Conservation (phyloP, 805 yeast species). For the Isabelozyma rhagii region DNA sequence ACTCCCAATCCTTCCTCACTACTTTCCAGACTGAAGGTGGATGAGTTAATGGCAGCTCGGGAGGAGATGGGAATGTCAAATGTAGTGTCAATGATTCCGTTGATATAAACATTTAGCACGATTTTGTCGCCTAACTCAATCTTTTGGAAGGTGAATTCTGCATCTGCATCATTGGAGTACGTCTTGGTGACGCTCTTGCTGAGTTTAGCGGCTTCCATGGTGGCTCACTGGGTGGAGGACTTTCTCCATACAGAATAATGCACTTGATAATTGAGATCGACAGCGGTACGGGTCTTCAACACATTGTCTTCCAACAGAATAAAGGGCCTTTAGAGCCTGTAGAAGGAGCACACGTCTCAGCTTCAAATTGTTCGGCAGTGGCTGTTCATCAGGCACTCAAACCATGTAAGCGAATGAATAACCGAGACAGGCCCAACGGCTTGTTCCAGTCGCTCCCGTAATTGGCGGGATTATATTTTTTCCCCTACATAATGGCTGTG, state of each 20-base stretch:
- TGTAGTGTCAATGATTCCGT: constrained; percentile 51
- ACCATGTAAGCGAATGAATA: no score
- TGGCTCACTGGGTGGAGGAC: neutral
- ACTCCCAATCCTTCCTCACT: constrained; percentile 25
- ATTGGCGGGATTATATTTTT: neutral
- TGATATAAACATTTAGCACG: constrained; percentile 34
- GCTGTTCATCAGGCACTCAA: no score
- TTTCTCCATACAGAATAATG: neutral
- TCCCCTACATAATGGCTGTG: neutral
- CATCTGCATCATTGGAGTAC: neutral
- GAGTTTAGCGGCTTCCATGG: neutral
- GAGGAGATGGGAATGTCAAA: constrained; percentile 38
- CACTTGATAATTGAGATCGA: neutral
- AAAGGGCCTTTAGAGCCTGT: no score
- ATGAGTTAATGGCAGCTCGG: constrained; percentile 15
- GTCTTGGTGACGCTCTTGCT: neutral
- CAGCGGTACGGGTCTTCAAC: neutral
- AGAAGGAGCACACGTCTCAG: no score
- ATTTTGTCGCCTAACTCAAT: constrained; percentile 37
- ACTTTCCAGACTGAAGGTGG: constrained; percentile 11
- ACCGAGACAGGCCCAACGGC: neutral
- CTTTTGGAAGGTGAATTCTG: constrained; percentile 21
- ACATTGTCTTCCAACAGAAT: no score
- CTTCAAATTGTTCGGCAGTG: no score
- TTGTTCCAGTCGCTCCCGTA: neutral